Evolutionary conservation across 192 early-diverging fungal genomes (phyloP), one percentile per base, ranked within the genome.

Genomic region (Gryganskiella cystojenkinii): DNA sequence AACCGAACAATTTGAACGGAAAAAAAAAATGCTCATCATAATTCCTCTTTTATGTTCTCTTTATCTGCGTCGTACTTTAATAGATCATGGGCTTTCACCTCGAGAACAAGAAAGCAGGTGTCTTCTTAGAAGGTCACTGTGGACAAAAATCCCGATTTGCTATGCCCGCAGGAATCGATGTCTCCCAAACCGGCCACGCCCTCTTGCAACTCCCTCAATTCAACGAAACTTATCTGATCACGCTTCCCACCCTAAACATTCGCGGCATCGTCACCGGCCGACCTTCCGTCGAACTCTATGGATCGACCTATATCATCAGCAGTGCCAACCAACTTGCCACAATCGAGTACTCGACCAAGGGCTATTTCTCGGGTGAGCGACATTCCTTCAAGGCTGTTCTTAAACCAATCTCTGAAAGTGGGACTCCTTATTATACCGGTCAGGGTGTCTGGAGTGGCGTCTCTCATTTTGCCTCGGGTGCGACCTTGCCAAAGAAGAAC

Each of bases 111-210:
- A 64, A 68, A 42, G 74, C 74, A 17, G 67, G 67, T 7, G 67
- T 78, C 4, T 31, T 69, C 13, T 33, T 78, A 14, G 61, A 78
- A n/a, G 74, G 74, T 0, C 74, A 78, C 31, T 69, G 66, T 15
- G 89, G 90, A 10, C 90, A 92, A 75, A 86, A 87, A 83, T 90
- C 91, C 42, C 89, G 88, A 33, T 95, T 95, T 76, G 88, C 89
- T 24, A 90, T 89, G 47, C 88, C 90, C n/a, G 91, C 92, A 71
- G 85, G 90, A 44, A 87, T 94, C 17, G 89, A 89, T 49, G 70
- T 83, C n/a, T 59, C 35, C 20, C 93, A 95, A 71, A 86, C 89
- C 35, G 93, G 93, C 54, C 90, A 91, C 25, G 87, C 85, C 27
- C 86, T 90, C 0, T 50, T 95, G 51, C 88, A 86, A 30, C 66